Percentiles rank a stretch among this genome's conserved stretches.
These are phyloP conservation scores for Komagataella kurtzmanii DNA, from an alignment of 805 yeast genomes.

Conservation along the genomic window DNA sequence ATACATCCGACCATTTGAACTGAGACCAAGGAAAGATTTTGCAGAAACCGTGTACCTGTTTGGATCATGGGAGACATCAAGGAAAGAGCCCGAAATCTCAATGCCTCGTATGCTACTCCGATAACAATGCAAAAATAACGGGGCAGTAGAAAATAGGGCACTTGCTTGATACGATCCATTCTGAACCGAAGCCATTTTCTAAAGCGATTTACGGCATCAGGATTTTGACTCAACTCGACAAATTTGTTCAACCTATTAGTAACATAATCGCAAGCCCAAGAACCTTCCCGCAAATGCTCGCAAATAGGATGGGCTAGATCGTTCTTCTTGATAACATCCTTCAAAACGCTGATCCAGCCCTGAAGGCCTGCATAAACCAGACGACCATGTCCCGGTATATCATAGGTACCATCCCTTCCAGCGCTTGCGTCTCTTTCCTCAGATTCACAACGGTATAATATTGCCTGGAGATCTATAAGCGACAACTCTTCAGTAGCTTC, in stretches of 20 bases:
- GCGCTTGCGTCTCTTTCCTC: conserved; percentile 78
- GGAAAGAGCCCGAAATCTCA: conserved; percentile 52
- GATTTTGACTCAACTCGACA: conserved; percentile 14
- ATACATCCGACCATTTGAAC: conserved; percentile 75
- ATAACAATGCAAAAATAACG: conserved; percentile 76
- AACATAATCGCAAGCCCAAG: conserved; percentile 81
- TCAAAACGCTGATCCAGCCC: conserved; percentile 75
- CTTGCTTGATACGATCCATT: conserved; percentile 42
- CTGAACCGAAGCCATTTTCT: conserved; percentile 59
- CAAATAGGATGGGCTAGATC: conserved; percentile 78
- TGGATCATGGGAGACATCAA: conserved; percentile 42
- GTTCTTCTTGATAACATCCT: conserved; percentile 48
- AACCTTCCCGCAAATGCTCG: conserved; percentile 66
- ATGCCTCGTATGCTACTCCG: conserved; percentile 75
- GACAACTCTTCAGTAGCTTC: conserved; percentile 52
- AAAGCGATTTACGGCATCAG: conserved; percentile 17
- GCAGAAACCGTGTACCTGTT: conserved; percentile 59
- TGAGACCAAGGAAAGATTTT: conserved; percentile 66
- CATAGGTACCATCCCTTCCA: conserved; percentile 63
- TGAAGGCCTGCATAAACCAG: conserved; percentile 83
- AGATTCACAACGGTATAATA: conserved; percentile 66
- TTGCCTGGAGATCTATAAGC: conserved; percentile 59
- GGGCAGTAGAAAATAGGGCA: conserved; percentile 77
- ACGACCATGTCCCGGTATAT: conserved; percentile 59
- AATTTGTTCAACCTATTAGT: conserved; percentile 49